Evolutionary conservation across 495 filamentous ascomycete genomes (phyloP).

Genomic region (Aspergillus nanangensis): DNA sequence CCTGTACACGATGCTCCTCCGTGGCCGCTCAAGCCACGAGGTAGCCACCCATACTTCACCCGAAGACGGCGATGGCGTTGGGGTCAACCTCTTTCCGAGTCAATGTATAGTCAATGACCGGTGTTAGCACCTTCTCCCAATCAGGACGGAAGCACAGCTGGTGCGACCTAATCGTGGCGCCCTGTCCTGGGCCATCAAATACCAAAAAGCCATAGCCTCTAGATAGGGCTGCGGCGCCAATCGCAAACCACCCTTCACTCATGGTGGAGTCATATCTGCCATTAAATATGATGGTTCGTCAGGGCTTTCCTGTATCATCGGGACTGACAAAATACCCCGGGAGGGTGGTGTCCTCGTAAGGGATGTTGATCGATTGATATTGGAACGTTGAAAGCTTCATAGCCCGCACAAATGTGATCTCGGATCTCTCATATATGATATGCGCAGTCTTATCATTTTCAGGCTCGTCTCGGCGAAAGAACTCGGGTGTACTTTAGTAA

Average conservation of each 20-base stretch:
- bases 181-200: conserved; percentile 43
- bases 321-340: conserved; percentile 7
- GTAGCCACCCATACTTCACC: conserved; percentile 58
- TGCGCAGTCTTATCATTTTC: conserved; percentile 8
- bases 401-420: not conserved
- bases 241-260: not conserved
- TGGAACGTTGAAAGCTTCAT: not conserved
- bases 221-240: conserved; percentile 3
- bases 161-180: conserved; percentile 29
- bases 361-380: conserved; percentile 4
- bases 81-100: conserved; percentile 36
- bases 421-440: conserved; percentile 1
- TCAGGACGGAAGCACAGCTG: conserved; percentile 36
- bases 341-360: conserved; percentile 7
- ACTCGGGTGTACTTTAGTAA: conserved; percentile 38
- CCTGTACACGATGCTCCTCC: conserved; percentile 34
- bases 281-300: not conserved
- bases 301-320: not conserved
- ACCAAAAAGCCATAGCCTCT: conserved; percentile 39
- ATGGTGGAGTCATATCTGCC: not conserved
- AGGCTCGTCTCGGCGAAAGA: conserved; percentile 35
- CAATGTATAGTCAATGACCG: conserved; percentile 32
- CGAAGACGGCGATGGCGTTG: conserved; percentile 51
- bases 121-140: conserved; percentile 39
- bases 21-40: conserved; percentile 34